Evolutionary conservation across 129 eudicot genomes (phyloP).

Genomic region (Arctium lappa): DNA sequence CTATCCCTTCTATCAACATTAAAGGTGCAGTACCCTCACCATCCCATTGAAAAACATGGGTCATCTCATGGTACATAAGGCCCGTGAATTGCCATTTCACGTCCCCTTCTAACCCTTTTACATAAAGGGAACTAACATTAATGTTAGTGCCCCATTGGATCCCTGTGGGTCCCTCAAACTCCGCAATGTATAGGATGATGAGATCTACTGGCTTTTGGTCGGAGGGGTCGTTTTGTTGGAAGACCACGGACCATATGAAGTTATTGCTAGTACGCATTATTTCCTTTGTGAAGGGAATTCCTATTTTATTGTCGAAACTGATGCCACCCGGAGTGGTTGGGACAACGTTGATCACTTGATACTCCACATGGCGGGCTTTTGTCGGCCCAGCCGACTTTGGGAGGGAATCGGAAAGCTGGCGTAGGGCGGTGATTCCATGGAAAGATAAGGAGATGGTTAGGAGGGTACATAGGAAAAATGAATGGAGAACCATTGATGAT

Average conservation of each 20-base stretch:
- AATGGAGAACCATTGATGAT: background rate
- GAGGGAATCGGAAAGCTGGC: too few relatives aligned
- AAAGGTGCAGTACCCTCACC: conserved; percentile 18
- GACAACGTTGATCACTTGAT: background rate
- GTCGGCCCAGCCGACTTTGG: too few relatives aligned
- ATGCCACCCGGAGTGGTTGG: conserved; percentile 13
- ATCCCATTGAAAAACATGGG: conserved; percentile 33
- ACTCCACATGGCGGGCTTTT: background rate
- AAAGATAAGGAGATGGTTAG: background rate
- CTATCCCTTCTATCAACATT: conserved; percentile 16
- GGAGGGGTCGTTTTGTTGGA: conserved; percentile 7
- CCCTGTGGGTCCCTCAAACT: background rate
- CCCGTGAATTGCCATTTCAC: conserved; percentile 16
- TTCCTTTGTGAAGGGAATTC: conserved; percentile 15
- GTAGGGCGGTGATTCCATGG: background rate
- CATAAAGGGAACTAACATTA: background rate
- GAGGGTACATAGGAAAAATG: background rate
- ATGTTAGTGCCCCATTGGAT: conserved; percentile 13
- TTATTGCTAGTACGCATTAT: background rate
- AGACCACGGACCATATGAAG: conserved; percentile 15
- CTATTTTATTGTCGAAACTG: conserved; percentile 10
- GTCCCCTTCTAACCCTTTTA: conserved; percentile 7
- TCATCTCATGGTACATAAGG: conserved; percentile 36
- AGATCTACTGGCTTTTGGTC: conserved; percentile 12
- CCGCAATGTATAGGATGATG: background rate